Conservation (phyloP, 2,329 filamentous ascomycete genomes). For the Colletotrichum nymphaeae region DNA sequence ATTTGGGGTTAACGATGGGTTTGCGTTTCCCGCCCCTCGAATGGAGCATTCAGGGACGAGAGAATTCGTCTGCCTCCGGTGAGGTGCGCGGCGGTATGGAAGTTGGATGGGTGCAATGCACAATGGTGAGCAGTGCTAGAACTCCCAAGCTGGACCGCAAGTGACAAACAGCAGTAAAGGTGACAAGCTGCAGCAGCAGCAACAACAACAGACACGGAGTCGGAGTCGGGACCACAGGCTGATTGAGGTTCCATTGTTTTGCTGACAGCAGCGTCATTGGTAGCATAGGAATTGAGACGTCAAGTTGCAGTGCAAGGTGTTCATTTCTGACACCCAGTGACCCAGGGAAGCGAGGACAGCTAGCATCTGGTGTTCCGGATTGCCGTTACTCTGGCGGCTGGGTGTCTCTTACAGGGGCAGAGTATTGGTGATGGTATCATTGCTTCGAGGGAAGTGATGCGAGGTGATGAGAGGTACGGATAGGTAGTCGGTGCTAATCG, state of each 20-base stretch:
- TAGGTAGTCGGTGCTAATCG: constrained; percentile 12
- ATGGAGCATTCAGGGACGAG: constrained; percentile 11
- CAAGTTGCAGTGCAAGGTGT: not conserved
- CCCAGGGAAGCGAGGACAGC: not conserved
- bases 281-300: not conserved
- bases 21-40: constrained; percentile 16
- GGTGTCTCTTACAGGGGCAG: not conserved
- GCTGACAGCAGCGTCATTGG: not conserved
- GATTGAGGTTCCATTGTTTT: not conserved
- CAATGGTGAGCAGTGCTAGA: not conserved
- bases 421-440: constrained; percentile 1
- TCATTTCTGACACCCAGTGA: not conserved
- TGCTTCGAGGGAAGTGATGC: not conserved
- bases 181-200: not conserved
- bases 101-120: not conserved
- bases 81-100: constrained; percentile 9
- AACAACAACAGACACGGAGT: not conserved
- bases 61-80: constrained; percentile 31
- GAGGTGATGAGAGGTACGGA: not conserved
- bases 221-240: not conserved
- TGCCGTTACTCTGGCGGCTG: not conserved
- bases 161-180: not conserved
- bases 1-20: constrained; percentile 2
- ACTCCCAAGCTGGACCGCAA: not conserved
- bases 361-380: not conserved